A percentile compares a stretch with the other conserved stretches of the same genome.
phyloP scores from a whole-genome alignment of 176 grass and related monocot species.

The Ananas comosus region DNA sequence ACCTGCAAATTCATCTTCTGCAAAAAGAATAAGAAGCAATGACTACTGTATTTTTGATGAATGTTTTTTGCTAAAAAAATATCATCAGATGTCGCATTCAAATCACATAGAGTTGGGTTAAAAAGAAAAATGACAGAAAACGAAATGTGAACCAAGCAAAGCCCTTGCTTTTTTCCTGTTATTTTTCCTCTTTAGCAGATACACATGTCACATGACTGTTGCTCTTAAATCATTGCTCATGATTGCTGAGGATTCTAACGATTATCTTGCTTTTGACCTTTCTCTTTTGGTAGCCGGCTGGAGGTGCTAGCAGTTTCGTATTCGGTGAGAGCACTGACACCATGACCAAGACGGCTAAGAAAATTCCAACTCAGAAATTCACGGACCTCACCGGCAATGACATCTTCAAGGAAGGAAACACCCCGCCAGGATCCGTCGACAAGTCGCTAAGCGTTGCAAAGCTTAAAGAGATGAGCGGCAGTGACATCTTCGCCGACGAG shows the following conservation, averaged over 20 bases:
- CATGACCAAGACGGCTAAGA: slow-evolving; percentile 70
- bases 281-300: slow-evolving; percentile 7
- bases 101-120: too few relatives aligned
- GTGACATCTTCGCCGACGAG: slow-evolving; percentile 74
- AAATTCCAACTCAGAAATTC: slow-evolving; percentile 64
- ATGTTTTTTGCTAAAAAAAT: too few relatives aligned
- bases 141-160: too few relatives aligned
- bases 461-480: slow-evolving; percentile 86
- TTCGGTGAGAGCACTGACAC: slow-evolving; percentile 65
- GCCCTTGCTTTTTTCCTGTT: too few relatives aligned
- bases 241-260: not conserved
- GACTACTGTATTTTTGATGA: too few relatives aligned
- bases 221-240: not conserved
- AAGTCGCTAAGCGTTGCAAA: slow-evolving; percentile 76
- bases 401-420: slow-evolving; percentile 74
- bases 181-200: not conserved
- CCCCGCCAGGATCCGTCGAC: slow-evolving; percentile 30
- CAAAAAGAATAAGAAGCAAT: too few relatives aligned
- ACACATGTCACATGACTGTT: too few relatives aligned
- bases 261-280: not conserved
- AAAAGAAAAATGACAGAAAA: too few relatives aligned
- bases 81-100: too few relatives aligned
- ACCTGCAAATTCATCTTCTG: too few relatives aligned
- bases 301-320: slow-evolving; percentile 42
- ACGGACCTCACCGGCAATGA: slow-evolving; percentile 68